phyloP scores from a whole-genome alignment of 805 yeast genomes.

The Suhomyces kilbournensis region DNA sequence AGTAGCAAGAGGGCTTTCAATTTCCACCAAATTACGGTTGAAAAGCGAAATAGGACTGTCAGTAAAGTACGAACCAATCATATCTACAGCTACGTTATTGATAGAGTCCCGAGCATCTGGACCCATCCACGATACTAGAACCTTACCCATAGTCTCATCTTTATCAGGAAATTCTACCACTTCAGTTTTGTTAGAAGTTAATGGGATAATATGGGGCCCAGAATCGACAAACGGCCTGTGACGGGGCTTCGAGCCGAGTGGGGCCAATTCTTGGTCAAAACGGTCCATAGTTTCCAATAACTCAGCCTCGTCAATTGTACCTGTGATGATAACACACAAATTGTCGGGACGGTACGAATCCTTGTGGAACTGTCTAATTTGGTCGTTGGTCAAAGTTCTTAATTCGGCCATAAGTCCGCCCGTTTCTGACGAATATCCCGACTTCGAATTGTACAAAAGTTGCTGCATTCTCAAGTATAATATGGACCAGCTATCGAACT shows the following conservation, averaged over 20 bases:
- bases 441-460: constrained; percentile 48
- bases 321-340: constrained; percentile 78
- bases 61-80: constrained; percentile 70
- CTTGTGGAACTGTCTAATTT: constrained; percentile 73
- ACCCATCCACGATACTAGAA: constrained; percentile 77
- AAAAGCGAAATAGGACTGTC: constrained; percentile 76
- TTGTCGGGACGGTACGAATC: constrained; percentile 78
- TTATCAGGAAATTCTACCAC: constrained; percentile 80
- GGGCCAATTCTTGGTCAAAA: constrained; percentile 59
- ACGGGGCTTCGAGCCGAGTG: constrained; percentile 24
- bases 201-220: constrained; percentile 39
- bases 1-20: constrained; percentile 77
- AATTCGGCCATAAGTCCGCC: constrained; percentile 85
- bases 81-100: constrained; percentile 64
- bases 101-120: constrained; percentile 55
- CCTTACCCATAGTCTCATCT: constrained; percentile 81
- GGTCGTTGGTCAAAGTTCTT: constrained; percentile 66
- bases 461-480: constrained; percentile 59
- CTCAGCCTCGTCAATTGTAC: constrained; percentile 76
- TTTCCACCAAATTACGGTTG: constrained; percentile 69
- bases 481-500: constrained; percentile 70
- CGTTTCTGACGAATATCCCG: constrained; percentile 90
- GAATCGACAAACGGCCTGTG: constrained; percentile 82
- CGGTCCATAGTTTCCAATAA: constrained; percentile 55
- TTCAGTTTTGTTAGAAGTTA: constrained; percentile 37